Base-by-base conservation (phyloP, 257 asterid species). In the Anisodus acutangulus region DNA sequence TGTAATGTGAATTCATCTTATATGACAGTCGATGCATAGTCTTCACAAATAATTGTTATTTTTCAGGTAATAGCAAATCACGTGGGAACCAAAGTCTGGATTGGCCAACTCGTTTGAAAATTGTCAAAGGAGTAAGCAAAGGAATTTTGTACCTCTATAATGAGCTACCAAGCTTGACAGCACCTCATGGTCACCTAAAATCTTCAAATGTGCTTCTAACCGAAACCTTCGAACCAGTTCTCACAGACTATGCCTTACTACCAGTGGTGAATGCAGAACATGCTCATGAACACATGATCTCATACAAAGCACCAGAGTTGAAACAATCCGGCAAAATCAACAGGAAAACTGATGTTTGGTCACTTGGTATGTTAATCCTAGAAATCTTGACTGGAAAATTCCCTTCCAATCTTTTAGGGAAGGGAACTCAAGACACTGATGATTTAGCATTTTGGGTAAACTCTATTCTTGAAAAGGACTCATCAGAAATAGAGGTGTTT, bases 121-220 rank as follows among this genome's bases (percentile, higher is more conserved):
- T 97, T 53, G 59, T 91, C 8, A 97, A 93, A 85, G 99, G 99
- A 83, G 91, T 93, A 43, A 92, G 93, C 1, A 85, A 69, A 81
- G 99, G 98, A 17, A 92, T 95, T 2, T 13, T 85, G 3, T 94
- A 92, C 84, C 97, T 97, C 55, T 86, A 93, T 90, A 89, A 89
- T 79, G 92, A 94, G 86, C 95, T 97, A 16, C 99, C 98, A 1
- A 88, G 94, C 91, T 82, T 97, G 7, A 90, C 91, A n/a, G 92
- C 95, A 8, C 97, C 99, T 17, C 98, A 95, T 51, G 99, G 98
- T 35, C 99, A 97, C 85, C 91, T 97, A 0, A 97, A 97, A 67
- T 91, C 99, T 22, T 93, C 99, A 26, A 97, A 97, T 86, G 97
- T 97, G 3, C 92, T 97, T 63, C 96, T 97, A 15, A 90, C 90